These are phyloP conservation scores for Malus hybrid DNA, from an alignment of 331 rosid species.

Conservation along the genomic window DNA sequence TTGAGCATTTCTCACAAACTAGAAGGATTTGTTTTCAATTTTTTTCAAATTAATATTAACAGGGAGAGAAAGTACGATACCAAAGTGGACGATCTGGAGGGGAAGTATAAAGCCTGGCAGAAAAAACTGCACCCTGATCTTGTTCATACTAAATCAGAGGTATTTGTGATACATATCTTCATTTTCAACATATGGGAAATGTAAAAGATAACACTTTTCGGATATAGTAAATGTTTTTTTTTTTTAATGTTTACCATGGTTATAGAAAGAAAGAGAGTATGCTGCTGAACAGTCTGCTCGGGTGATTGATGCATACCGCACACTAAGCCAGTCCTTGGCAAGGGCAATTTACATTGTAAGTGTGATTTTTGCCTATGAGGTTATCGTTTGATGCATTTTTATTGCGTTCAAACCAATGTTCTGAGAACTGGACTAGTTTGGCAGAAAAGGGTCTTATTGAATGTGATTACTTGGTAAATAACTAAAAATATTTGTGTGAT, in stretches of 20 bases:
- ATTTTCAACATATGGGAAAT: background rate
- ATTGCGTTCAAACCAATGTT: background rate
- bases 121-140: constrained; percentile 95
- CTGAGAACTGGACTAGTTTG: background rate
- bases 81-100: constrained; percentile 56
- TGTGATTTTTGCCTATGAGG: background rate
- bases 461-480: background rate
- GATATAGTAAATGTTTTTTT: background rate
- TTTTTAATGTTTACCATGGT: background rate
- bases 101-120: constrained; percentile 89
- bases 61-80: constrained; percentile 71
- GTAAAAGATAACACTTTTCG: background rate
- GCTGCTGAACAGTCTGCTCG: constrained; percentile 94
- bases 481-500: too few relatives aligned
- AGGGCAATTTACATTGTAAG: constrained; percentile 81
- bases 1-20: background rate
- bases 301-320: constrained; percentile 76
- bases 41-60: background rate
- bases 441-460: background rate
- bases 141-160: constrained; percentile 93
- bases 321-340: constrained; percentile 69
- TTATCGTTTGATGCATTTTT: background rate
- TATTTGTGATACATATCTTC: constrained; percentile 14
- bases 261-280: constrained; percentile 68
- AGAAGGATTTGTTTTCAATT: too few relatives aligned